These are phyloP conservation scores for Megacollybia platyphylla DNA, from an alignment of 1,284 basidiomycete species.

Conservation along the genomic window DNA sequence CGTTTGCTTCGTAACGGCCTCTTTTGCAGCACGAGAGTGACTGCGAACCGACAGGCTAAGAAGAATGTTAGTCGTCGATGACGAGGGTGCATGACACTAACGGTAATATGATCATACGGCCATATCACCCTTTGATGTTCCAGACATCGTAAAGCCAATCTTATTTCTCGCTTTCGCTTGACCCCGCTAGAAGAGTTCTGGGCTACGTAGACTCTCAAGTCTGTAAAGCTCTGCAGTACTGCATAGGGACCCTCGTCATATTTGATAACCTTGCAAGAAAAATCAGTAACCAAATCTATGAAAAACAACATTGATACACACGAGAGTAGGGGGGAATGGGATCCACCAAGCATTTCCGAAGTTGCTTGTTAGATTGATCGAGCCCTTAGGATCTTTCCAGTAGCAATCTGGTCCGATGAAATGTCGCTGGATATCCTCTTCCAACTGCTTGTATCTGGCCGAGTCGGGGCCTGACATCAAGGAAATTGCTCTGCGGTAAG, in stretches of 20 bases:
- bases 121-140: conserved; percentile 55
- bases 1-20: conserved; percentile 34
- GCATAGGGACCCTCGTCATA: conserved; percentile 54
- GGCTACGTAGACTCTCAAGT: conserved; percentile 47
- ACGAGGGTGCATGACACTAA: conserved; percentile 14
- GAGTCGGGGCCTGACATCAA: conserved; percentile 35
- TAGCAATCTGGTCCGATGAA: conserved; percentile 60
- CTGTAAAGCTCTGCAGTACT: conserved; percentile 32
- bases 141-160: conserved; percentile 55
- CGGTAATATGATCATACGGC: conserved; percentile 51
- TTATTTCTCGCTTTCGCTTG: conserved; percentile 42
- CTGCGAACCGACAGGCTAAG: conserved; percentile 31
- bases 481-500: conserved; percentile 38
- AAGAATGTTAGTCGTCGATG: conserved; percentile 1
- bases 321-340: conserved; percentile 66
- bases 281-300: not conserved
- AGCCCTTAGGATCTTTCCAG: conserved; percentile 33
- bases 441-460: conserved; percentile 29
- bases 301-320: conserved; percentile 15
- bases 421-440: conserved; percentile 38
- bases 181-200: conserved; percentile 52
- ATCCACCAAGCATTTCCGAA: conserved; percentile 73
- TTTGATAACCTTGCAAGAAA: conserved; percentile 39
- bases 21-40: conserved; percentile 28
- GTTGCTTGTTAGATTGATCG: conserved; percentile 23